These are phyloP conservation scores for Wickerhamiella bombiphila DNA, from an alignment of 805 yeast species.

Conservation along the genomic window DNA sequence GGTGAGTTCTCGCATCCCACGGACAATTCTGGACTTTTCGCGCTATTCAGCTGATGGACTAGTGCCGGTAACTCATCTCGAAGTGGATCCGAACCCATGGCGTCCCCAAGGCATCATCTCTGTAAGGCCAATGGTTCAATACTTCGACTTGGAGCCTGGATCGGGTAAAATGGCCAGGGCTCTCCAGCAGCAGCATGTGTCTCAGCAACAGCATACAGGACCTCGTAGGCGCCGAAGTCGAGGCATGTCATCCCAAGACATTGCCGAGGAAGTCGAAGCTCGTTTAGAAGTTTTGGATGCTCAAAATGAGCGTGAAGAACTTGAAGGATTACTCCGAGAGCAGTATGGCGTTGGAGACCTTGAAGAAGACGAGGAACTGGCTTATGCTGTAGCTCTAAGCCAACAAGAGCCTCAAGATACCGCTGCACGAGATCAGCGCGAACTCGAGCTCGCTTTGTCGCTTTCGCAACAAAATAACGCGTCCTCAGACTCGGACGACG, in stretches of 20 bases:
- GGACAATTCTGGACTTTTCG: conserved; percentile 17
- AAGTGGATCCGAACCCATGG: conserved; percentile 20
- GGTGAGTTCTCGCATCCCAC: conserved; percentile 20
- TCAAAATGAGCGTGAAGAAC: conserved; percentile 15
- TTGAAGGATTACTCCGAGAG: conserved; percentile 9
- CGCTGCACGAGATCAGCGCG: conserved; percentile 18
- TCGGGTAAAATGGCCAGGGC: not conserved
- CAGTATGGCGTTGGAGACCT: conserved; percentile 11
- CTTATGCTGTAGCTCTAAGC: conserved; percentile 23
- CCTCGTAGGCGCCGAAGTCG: not conserved
- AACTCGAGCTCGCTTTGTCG: conserved; percentile 14
- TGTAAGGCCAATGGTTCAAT: conserved; percentile 19
- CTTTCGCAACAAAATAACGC: conserved; percentile 3
- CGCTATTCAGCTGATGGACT: conserved; percentile 11
- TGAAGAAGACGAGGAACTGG: conserved; percentile 22
- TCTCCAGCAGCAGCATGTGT: not conserved
- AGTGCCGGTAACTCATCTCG: conserved; percentile 19
- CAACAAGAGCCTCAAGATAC: conserved; percentile 9
- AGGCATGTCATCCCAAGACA: conserved; percentile 7
- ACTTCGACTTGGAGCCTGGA: conserved; percentile 19
- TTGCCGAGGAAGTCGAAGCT: conserved; percentile 16
- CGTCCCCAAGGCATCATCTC: conserved; percentile 20
- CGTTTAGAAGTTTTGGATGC: conserved; percentile 16
- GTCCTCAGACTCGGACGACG: too few species aligned
- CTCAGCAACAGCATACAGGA: not conserved